Base-by-base conservation (phyloP, 2,329 filamentous ascomycete species). In the Neofusicoccum cordaticola region DNA sequence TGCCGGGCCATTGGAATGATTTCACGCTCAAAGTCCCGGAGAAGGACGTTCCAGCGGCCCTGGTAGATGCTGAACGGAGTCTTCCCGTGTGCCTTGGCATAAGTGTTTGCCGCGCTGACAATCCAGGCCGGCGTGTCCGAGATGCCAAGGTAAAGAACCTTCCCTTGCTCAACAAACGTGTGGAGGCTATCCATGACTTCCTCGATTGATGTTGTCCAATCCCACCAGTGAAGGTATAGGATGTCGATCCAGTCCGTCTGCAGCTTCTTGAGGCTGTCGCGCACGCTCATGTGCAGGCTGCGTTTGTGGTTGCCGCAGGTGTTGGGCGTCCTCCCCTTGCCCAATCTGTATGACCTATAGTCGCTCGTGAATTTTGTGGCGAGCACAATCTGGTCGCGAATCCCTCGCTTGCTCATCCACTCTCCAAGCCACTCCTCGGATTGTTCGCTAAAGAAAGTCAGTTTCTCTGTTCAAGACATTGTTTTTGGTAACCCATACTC, bases 221-320 rank as follows among this genome's bases (percentile, higher is more conserved):
- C 79, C 77, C 77, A 81, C 67, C 77, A 72, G 65, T 80, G 79
- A 11, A 74, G 50, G 65, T 75, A 76, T 60, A 72, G 74, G 7
- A 76, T 50, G 70, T 92, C 90, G 65, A 92, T 86, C 71, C 90
- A 92, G 62, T 85, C 82, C 0, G 88, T 90, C 75, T 87, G 82
- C 60, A 88, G 81, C 76, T 86, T 89, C 63, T 71, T 76, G 17
- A 81, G 67, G 5, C 72, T 76, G 8, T 73, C 75, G 27, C 76
- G 75, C 4, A 81, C 67, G 35, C 74, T 77, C 44, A 77, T 56
- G 15, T 71, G 73, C n/a, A 81, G 71, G 12, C 70, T 74, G 66
- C 78, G 80, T n/a, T 73, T 72, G 45, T 69, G 69, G 68, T 80
- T 79, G 0, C 81, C 81, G 7, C 73, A 73, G 63, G 74, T 81